phyloP scores from a whole-genome alignment of 2,329 filamentous ascomycete genomes.

The Aspergillus quadrilineatus region DNA sequence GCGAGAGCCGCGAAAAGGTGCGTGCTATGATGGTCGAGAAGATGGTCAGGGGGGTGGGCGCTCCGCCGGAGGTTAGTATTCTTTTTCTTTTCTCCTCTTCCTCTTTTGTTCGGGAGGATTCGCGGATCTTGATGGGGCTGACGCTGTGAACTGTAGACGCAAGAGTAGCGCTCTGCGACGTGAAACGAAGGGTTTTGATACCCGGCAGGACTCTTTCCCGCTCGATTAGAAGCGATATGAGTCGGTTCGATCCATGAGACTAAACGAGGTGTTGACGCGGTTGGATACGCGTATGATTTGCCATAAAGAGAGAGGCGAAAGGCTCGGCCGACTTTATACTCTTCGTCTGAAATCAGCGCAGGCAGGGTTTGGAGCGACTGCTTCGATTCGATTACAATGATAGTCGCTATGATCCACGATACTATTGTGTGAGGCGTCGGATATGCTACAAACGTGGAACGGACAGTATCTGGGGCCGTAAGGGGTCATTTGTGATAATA shows the following conservation, averaged over 20 bases:
- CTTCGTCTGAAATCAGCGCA: no score
- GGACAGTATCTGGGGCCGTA: not conserved
- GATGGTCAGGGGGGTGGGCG: slow-evolving; percentile 65
- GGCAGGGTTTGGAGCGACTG: no score
- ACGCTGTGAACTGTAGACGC: not conserved
- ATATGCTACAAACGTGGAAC: not conserved
- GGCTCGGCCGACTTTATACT: no score
- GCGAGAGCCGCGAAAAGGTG: slow-evolving; percentile 77
- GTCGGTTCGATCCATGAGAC: no score
- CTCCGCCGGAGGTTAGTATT: slow-evolving; percentile 59
- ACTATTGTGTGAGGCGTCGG: not conserved
- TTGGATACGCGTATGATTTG: no score
- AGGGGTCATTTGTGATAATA: no score
- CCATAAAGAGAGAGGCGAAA: no score
- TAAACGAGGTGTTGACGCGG: no score
- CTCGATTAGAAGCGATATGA: no score
- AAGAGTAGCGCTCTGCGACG: not conserved
- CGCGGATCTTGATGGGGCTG: not conserved
- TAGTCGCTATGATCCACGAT: not conserved
- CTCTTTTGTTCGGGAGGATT: not conserved
- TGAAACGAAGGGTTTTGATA: no score
- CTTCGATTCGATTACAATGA: no score
- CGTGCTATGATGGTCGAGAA: slow-evolving; percentile 76
- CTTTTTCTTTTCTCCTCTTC: not conserved
- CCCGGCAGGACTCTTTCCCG: no score